Evolutionary conservation across 129 eudicot genomes (phyloP), one percentile per base, ranked within the genome.

Genomic region (Arctium lappa): DNA sequence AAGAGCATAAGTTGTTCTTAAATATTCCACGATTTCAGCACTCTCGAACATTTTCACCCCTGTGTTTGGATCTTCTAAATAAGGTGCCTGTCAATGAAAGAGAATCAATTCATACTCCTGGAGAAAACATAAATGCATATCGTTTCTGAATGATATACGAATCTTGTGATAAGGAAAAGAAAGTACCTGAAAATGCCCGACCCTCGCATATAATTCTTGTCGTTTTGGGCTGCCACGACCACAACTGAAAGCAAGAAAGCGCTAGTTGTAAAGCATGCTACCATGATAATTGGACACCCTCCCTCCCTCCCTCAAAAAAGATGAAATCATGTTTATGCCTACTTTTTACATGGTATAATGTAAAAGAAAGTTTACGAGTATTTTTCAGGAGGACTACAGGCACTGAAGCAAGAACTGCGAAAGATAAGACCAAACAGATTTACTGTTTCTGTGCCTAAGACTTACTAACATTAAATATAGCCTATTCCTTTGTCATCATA

Each of bases 211-310:
- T 48, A 96, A 75, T 48, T 83, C 76, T 85, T 93, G 97, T 68
- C 98, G 82, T 90, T 96, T 96, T 65, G 98, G 97, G 93, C 99
- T 96, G 70, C 99, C 99, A 84, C 98, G 98, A 37, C 97, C 99
- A 82, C 99, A 96, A 83, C 99, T 96, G 98, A 69, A 88, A 84
- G 34, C 39, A 46, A 63, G 15, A 74, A 56, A 42, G 40, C 62
- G 72, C 33, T 8, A 48, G 6, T 53, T 53, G 70, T 32, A 48
- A 30, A 6, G 8, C 69, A 76, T 56, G 70, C 5, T 12, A 50
- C 69, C 13, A 42, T 50, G 16, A 50, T 0, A 50, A 15, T 12
- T 3, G 16, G 3, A 50, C 63, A 50, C 63, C n/a, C 63, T 50
- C 16, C 16, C 12, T 50, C 16, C 16, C 12, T n/a, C 12, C 16